Percentiles rank a stretch among this genome's conserved stretches.
phyloP scores from a whole-genome alignment of 148 eudicot genomes.

The Heliamphora exappendiculata region DNA sequence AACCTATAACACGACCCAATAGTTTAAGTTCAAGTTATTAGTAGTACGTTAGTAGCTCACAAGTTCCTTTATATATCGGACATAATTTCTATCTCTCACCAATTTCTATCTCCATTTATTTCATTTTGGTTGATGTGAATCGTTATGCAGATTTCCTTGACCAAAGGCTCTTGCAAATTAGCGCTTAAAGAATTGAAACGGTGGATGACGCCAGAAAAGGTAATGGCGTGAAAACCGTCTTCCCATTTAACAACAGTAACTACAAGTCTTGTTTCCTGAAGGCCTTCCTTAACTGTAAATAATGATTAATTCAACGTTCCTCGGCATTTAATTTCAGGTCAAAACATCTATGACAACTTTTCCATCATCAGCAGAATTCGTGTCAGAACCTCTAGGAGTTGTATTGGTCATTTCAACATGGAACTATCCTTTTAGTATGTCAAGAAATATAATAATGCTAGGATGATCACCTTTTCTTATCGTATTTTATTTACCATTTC shows the following conservation, averaged over 20 bases:
- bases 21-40: no score
- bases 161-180: slow-evolving; percentile 38
- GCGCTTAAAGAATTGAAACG: slow-evolving; percentile 36
- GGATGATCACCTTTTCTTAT: no score
- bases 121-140: background rate
- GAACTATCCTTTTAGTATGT: slow-evolving; percentile 91
- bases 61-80: no score
- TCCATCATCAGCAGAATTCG: slow-evolving; percentile 63
- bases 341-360: slow-evolving; percentile 40
- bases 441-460: no score
- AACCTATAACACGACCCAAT: no score
- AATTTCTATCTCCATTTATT: background rate
- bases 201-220: slow-evolving; percentile 69
- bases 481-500: no score
- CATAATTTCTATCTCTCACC: no score
- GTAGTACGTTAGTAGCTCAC: no score
- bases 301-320: background rate
- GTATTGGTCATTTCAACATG: slow-evolving; percentile 73
- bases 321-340: slow-evolving; percentile 31
- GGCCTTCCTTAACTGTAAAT: background rate
- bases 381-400: slow-evolving; percentile 62
- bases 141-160: slow-evolving; percentile 34
- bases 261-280: background rate
- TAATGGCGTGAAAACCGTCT: slow-evolving; percentile 8
- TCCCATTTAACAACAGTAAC: background rate